Evolutionary conservation across 2,329 filamentous ascomycete genomes (phyloP), one percentile per base, ranked within the genome.

Genomic region (Fusarium nodosum): DNA sequence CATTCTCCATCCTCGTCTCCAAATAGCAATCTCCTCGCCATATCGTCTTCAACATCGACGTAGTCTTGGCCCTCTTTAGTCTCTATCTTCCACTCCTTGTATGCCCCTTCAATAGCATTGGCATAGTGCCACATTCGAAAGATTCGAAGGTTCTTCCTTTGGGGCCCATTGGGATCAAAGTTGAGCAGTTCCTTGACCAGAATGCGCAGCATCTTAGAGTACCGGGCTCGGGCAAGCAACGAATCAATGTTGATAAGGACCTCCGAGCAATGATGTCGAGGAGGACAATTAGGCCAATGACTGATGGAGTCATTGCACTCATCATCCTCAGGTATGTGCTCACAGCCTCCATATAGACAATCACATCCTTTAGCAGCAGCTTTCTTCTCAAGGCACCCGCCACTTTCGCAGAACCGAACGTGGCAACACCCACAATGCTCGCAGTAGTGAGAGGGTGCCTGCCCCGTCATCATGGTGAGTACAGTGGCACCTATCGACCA

Each of bases 391-490:
- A 75, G 61, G 58, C 77, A 79, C 3, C 69, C 72, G 20, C 73
- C 75, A 2, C 52, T 8, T 33, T 44, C 7, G 61, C 80, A 82
- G 18, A 74, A 72, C 26, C 76, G 70, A 5, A 77, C 68, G 62
- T 61, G 78, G 64, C 56, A 79, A 64, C 69, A 74, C 7, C 62
- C 61, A 52, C 68, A 72, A 15, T 59, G 30, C 10, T 64, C 47
- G 51, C 76, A 75, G 34, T 24, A 24, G 53, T 62, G 55, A 6
- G 62, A 60, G 24, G 57, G 71, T 12, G 45, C 18, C 6, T 47
- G 38, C 9, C 77, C 77, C 11, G 72, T 75, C 82, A 84, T 84
- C 82, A 84, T 83, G 51, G 73, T 76, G 65, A 79, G 81, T 46
- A 84, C 62, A 30, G 81, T 68, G 18, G 62, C 71, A 34, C 80